These are phyloP conservation scores for Pachyrhizus erosus DNA, from an alignment of 306 rosid genomes.

Conservation along the genomic window DNA sequence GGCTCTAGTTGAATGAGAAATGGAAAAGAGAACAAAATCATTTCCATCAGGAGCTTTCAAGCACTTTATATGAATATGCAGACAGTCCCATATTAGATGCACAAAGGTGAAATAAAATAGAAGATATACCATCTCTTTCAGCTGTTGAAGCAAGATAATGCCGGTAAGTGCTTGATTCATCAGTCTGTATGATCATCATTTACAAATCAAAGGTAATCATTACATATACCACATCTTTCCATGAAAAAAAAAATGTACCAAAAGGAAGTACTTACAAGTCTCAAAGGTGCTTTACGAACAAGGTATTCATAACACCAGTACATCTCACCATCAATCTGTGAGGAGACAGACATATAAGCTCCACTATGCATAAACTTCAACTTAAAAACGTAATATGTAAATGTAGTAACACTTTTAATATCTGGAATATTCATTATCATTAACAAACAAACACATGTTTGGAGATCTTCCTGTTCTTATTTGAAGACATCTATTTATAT, in stretches of 20 bases:
- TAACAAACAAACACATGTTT: conserved; percentile 12
- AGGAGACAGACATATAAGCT: conserved; percentile 39
- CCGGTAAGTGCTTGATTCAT: conserved; percentile 64
- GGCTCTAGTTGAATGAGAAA: conserved; percentile 31
- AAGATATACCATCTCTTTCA: conserved; percentile 85
- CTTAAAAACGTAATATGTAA: conserved; percentile 5
- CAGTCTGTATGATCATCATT: conserved; percentile 60
- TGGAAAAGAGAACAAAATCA: conserved; percentile 32
- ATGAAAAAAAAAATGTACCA: not conserved
- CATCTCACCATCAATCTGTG: conserved; percentile 84
- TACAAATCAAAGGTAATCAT: conserved; percentile 40
- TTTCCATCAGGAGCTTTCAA: conserved; percentile 29
- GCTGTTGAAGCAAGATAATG: conserved; percentile 87
- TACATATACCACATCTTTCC: conserved; percentile 11
- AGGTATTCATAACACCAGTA: conserved; percentile 94
- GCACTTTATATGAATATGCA: conserved; percentile 22
- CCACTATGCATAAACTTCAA: conserved; percentile 33
- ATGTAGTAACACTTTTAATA: not conserved
- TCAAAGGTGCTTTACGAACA: conserved; percentile 92
- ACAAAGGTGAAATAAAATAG: conserved; percentile 9
- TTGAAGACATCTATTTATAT: not conserved
- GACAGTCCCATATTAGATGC: conserved; percentile 12
- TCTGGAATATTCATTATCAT: conserved; percentile 31
- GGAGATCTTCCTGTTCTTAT: conserved; percentile 30
- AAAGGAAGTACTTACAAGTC: conserved; percentile 53